Percentiles rank a stretch among this genome's conserved stretches.
Conservation (phyloP, 495 filamentous ascomycete genomes). For the Tuber microsphaerosporum region DNA sequence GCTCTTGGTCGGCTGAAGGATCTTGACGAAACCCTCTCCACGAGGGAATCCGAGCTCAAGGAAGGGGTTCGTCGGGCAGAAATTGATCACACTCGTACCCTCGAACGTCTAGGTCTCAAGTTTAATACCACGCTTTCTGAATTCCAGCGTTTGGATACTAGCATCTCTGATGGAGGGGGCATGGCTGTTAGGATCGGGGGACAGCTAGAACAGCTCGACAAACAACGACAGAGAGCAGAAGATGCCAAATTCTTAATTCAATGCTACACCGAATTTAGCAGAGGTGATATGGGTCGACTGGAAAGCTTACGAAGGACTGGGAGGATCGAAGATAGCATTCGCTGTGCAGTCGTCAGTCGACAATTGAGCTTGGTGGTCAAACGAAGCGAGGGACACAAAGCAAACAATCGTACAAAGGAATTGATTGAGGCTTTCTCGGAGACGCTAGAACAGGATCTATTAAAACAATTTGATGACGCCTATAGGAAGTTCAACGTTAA, state of each 20-base stretch:
- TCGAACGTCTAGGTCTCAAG: constrained; percentile 75
- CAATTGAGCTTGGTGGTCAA: constrained; percentile 40
- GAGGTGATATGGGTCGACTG: constrained; percentile 41
- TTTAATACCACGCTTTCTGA: constrained; percentile 83
- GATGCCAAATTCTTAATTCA: constrained; percentile 92
- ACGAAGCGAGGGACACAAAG: constrained; percentile 36
- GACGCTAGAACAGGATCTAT: constrained; percentile 84
- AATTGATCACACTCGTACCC: constrained; percentile 79
- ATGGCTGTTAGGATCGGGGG: constrained; percentile 93
- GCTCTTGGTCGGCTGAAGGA: constrained; percentile 68
- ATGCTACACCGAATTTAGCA: constrained; percentile 87
- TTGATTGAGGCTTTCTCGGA: constrained; percentile 96
- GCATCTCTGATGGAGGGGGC: constrained; percentile 59
- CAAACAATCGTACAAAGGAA: constrained; percentile 63
- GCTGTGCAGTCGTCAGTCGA: constrained; percentile 39
- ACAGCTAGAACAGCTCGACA: constrained; percentile 84
- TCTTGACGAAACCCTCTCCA: constrained; percentile 77
- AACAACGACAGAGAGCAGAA: constrained; percentile 76
- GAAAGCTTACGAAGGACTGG: constrained; percentile 43
- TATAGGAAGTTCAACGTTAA: constrained; percentile 90
- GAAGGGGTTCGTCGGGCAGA: constrained; percentile 86
- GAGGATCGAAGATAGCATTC: constrained; percentile 40
- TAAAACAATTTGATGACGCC: constrained; percentile 94
- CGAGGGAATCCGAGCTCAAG: constrained; percentile 78
- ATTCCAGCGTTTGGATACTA: constrained; percentile 81